A percentile compares a stretch with the other conserved stretches of the same genome.
phyloP scores from a whole-genome alignment of 2,329 filamentous ascomycete species.

The Ceratocystis albifundus region DNA sequence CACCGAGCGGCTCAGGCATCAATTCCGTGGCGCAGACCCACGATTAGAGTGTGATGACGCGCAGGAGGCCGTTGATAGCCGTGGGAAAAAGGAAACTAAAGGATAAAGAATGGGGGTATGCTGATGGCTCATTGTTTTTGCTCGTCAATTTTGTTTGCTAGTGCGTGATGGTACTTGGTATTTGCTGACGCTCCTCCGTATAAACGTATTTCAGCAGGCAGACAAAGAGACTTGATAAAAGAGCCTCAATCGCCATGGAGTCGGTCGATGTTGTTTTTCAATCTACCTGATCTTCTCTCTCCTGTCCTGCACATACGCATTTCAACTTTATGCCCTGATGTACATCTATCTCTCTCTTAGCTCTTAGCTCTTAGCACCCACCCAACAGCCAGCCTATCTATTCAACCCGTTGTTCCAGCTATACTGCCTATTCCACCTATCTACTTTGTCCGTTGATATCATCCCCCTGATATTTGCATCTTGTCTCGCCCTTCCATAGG shows the following conservation, averaged over 20 bases:
- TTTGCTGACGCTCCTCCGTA: neutral
- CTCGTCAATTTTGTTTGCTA: neutral
- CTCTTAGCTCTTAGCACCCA: no score
- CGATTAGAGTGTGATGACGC: neutral
- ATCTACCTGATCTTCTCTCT: neutral
- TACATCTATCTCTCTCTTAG: no score
- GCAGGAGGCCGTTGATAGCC: neutral
- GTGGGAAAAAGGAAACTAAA: neutral
- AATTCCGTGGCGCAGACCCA: neutral
- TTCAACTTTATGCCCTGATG: neutral
- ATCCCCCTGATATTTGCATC: neutral
- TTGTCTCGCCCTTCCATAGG: neutral
- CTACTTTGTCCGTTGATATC: neutral
- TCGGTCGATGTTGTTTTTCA: neutral
- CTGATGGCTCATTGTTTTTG: slow-evolving; percentile 8
- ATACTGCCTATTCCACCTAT: no score
- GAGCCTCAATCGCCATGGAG: neutral
- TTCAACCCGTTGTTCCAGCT: no score
- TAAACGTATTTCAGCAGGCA: slow-evolving; percentile 8
- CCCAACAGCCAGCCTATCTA: no score
- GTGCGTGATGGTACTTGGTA: neutral
- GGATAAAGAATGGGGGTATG: neutral
- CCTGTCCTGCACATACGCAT: neutral
- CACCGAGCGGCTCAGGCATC: neutral
- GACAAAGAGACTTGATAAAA: neutral